Evolutionary conservation across 306 rosid species (phyloP).

Genomic region (Pueraria montana): DNA sequence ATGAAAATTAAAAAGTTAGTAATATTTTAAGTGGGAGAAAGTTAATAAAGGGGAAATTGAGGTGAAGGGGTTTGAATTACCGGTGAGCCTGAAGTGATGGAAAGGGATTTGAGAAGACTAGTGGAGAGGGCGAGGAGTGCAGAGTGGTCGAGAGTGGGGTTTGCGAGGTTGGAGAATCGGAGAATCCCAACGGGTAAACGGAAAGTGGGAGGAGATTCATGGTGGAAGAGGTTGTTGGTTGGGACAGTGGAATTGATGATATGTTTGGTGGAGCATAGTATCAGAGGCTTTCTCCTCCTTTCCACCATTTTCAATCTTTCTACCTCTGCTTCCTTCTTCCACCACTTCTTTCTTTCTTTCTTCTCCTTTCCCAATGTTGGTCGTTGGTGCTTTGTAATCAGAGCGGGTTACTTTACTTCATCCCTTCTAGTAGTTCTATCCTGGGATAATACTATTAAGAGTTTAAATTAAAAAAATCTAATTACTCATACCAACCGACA

Average conservation of each 20-base stretch:
- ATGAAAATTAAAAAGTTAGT: neutral
- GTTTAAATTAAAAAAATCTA: no score
- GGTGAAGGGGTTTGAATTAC: conserved; percentile 15
- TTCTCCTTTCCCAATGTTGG: neutral
- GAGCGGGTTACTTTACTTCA: no score
- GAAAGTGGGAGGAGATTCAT: conserved; percentile 34
- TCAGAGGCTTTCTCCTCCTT: conserved; percentile 80
- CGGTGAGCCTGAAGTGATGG: conserved; percentile 50
- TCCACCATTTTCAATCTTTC: conserved; percentile 66
- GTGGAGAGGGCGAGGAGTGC: conserved; percentile 77
- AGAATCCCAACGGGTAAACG: conserved; percentile 73
- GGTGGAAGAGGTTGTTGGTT: conserved; percentile 1
- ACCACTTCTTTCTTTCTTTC: neutral
- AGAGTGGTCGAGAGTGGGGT: conserved; percentile 67
- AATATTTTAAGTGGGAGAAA: neutral
- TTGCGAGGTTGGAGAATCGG: conserved; percentile 49
- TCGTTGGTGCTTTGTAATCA: no score
- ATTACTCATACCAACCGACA: no score
- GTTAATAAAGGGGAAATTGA: neutral
- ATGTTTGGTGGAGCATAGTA: conserved; percentile 74
- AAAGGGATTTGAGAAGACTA: conserved; percentile 69
- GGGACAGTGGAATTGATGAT: conserved; percentile 55
- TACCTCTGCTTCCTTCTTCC: no score
- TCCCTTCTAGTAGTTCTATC: no score
- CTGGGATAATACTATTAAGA: no score